Base-by-base conservation (phyloP, 306 rosid genomes). In the Prunus dulcis region DNA sequence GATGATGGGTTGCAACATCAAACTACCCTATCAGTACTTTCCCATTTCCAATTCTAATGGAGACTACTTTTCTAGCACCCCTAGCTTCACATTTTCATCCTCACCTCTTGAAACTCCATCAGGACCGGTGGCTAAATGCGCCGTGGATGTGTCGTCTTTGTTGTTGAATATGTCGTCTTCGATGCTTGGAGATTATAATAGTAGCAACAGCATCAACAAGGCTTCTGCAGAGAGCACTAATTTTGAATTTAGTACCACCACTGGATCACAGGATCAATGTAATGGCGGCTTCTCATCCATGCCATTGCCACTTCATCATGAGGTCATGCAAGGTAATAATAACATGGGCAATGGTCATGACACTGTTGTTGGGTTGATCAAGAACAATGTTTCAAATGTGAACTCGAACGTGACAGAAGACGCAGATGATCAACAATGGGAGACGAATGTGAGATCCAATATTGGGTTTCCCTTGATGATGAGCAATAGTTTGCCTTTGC, bases 141-240 rank as follows among this genome's bases (percentile, higher is more conserved):
- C 84, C 7, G 30, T 79, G 65, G 97, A 90, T 73, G 78, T 88
- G 57, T 82, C 97, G 69, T 88, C 98, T 45, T 81, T 89, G 89
- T 65, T 88, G 74, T 58, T 90, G 55, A 91, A 80, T 77, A 91
- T 89, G 98, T 85, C 97, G 49, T 90, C 97, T 63, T 88, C 97
- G 3, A 64, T 88, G 71, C 78, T 85, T n/a, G 86, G 88, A 80
- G 91, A 91, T 30, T 61, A 76, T 41, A 49, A 38, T 30, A 46
- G 69, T 15, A 38, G 18, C 41, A 61, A 49, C 53, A 13, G 27
- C 65, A 61, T 23, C 41, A 8, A 23, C 32, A 64, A 64, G 61
- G 75, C 72, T 32, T 56, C 74, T 32, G 67, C 43, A 57, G 76
- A 72, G 55, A 72, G 53, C 20, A 41, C 76, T 41, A 57, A 63